phyloP scores from a whole-genome alignment of 176 grass and related monocot genomes.

The Carex parvula region DNA sequence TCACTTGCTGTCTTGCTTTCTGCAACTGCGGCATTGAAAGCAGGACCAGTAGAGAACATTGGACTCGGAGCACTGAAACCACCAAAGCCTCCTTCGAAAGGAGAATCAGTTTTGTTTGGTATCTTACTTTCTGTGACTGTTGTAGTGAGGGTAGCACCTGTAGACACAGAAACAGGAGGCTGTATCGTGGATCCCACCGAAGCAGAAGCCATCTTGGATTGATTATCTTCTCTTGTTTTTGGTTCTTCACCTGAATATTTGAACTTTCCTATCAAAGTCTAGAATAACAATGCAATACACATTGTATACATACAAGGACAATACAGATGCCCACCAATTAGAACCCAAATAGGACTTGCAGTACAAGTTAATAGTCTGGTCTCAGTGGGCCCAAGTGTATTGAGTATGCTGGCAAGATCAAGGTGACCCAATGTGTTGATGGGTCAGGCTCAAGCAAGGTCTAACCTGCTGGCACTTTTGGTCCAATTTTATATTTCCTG shows the following conservation, averaged over 20 bases:
- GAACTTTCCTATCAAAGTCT: background rate
- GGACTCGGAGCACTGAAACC: background rate
- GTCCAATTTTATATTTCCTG: background rate
- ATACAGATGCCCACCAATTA: background rate
- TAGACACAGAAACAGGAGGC: background rate
- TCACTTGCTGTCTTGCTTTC: slow-evolving; percentile 45
- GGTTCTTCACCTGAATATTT: slow-evolving; percentile 24
- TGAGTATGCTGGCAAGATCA: background rate
- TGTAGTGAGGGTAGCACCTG: slow-evolving; percentile 14
- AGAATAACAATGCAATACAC: background rate
- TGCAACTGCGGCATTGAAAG: slow-evolving; percentile 17
- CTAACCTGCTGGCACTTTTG: background rate
- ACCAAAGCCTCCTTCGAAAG: slow-evolving; percentile 4
- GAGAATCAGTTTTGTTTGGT: background rate
- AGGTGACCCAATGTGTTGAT: background rate
- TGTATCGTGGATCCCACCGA: background rate
- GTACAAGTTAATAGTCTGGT: background rate
- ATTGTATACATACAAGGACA: background rate
- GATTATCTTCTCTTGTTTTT: slow-evolving; percentile 6
- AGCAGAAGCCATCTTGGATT: background rate
- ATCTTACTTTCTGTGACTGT: slow-evolving; percentile 7
- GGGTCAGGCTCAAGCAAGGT: background rate
- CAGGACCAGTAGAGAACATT: slow-evolving; percentile 36
- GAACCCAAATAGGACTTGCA: background rate
- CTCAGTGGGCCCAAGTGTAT: background rate